These are phyloP conservation scores for Westerdykella sp. DNA, from an alignment of 2,329 filamentous ascomycete genomes.

Conservation along the genomic window DNA sequence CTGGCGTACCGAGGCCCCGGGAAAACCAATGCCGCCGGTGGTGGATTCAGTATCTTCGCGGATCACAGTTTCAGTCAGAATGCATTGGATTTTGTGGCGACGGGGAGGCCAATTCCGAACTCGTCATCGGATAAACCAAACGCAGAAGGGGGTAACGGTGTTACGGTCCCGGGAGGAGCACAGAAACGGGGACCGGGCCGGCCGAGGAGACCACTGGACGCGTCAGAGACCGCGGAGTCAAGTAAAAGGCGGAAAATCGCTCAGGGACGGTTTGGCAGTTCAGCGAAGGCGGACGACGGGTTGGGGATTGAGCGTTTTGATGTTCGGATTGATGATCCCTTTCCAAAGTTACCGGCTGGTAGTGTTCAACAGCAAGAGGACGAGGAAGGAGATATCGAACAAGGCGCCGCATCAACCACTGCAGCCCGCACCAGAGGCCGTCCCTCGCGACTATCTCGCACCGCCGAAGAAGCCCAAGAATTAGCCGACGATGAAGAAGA, in stretches of 20 bases:
- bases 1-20: slow-evolving; percentile 63
- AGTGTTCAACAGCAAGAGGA: slow-evolving; percentile 6
- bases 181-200: slow-evolving; percentile 15
- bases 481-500: slow-evolving; percentile 11
- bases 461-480: slow-evolving; percentile 26
- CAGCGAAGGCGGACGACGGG: slow-evolving; percentile 32
- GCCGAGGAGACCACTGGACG: slow-evolving; percentile 23
- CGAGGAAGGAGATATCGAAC: slow-evolving; percentile 9
- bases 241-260: slow-evolving; percentile 60
- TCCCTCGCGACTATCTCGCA: slow-evolving; percentile 30
- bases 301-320: slow-evolving; percentile 45
- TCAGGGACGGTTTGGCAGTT: slow-evolving; percentile 62
- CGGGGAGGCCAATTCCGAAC: background rate
- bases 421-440: slow-evolving; percentile 22
- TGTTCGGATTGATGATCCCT: slow-evolving; percentile 45
- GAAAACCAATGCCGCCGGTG: slow-evolving; percentile 64
- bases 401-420: slow-evolving; percentile 7
- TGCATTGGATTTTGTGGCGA: slow-evolving; percentile 43
- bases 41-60: slow-evolving; percentile 74
- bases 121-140: slow-evolving; percentile 12
- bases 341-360: slow-evolving; percentile 17
- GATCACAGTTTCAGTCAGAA: slow-evolving; percentile 52
- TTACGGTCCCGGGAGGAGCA: background rate
- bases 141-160: slow-evolving; percentile 3
- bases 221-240: slow-evolving; percentile 20